Evolutionary conservation across 1,284 basidiomycete genomes (phyloP).

Genomic region (Sporisorium reilianum): DNA sequence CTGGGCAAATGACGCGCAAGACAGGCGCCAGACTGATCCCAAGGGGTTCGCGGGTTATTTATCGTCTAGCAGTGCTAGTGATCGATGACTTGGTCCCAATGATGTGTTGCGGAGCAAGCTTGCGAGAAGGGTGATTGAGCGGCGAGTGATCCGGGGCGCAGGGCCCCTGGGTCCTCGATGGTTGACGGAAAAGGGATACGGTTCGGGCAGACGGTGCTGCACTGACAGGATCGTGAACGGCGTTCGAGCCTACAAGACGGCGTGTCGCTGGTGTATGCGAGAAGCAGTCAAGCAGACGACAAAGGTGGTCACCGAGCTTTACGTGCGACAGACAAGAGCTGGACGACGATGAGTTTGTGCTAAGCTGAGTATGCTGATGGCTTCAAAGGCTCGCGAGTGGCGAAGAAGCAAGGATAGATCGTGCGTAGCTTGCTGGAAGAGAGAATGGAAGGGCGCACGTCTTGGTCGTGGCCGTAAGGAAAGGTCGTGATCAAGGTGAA

Average conservation of each 20-base stretch:
- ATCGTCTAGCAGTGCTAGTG: background rate
- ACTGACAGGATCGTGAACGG: background rate
- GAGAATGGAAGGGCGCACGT: background rate
- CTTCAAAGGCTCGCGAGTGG: background rate
- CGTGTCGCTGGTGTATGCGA: background rate
- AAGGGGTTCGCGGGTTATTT: no score
- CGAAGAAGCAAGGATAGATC: background rate
- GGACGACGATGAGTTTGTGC: background rate
- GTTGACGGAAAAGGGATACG: constrained; percentile 15
- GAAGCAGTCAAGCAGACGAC: no score
- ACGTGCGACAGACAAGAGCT: no score
- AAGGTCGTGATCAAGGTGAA: background rate
- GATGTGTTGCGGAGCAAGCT: constrained; percentile 5
- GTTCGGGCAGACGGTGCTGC: constrained; percentile 37
- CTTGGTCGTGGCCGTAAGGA: background rate
- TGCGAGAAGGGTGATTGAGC: background rate
- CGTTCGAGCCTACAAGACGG: background rate
- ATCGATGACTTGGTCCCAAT: background rate
- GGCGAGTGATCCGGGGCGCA: constrained; percentile 50
- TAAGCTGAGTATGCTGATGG: background rate
- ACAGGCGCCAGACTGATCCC: background rate
- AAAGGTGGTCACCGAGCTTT: background rate
- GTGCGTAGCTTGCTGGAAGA: background rate
- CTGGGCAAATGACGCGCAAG: no score
- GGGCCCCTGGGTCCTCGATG: constrained; percentile 47